Evolutionary conservation across 2,329 filamentous ascomycete species (phyloP), one percentile per base, ranked within the genome.

Genomic region (Colletotrichum sp.): DNA sequence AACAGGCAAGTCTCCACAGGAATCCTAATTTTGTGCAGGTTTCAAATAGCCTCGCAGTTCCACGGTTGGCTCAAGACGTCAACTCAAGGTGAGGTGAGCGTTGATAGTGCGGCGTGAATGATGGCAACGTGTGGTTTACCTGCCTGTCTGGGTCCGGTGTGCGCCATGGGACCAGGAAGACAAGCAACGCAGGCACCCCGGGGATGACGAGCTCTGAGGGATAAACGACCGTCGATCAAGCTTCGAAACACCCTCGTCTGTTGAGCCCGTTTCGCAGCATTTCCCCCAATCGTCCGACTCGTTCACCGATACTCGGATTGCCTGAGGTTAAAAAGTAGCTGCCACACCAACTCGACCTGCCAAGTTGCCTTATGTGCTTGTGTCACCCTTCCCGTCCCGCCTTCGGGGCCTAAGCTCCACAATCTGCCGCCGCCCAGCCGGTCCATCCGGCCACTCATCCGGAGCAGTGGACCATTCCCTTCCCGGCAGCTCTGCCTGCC

Each of bases 301-400:
- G 12, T 30, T 52, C 68, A 63, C 57, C 68, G 34, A 61, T 63
- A 52, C 57, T 43, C 34, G n/a, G 34, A 55, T 13, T 32, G 57
- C 68, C 57, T 52, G 34, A 70, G 36, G 68, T 63, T 48, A 18
- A 52, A 34, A 70, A 12, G 57, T 39, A 70, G 57, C 57, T 34
- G 39, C 67, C 57, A 63, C 68, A 63, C 68, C 68, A 61, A 32
- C 14, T 34, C 30, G 48, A 8, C 32, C n/a, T 60, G 61, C 61
- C 68, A 74, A 71, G 36, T 72, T 32, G 30, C 60, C n/a, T 52
- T 30, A 52, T 34, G 60, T 74, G 48, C 24, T 43, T 30, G 68
- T 36, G 61, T 74, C 68, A 72, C 68, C 30, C 68, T 67, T 67
- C 68, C 69, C 63, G 63, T 75, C 39, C 63, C 55, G 69, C 26